Evolutionary conservation across 2,329 filamentous ascomycete species (phyloP).

Genomic region (Mollisiaceae sp.): DNA sequence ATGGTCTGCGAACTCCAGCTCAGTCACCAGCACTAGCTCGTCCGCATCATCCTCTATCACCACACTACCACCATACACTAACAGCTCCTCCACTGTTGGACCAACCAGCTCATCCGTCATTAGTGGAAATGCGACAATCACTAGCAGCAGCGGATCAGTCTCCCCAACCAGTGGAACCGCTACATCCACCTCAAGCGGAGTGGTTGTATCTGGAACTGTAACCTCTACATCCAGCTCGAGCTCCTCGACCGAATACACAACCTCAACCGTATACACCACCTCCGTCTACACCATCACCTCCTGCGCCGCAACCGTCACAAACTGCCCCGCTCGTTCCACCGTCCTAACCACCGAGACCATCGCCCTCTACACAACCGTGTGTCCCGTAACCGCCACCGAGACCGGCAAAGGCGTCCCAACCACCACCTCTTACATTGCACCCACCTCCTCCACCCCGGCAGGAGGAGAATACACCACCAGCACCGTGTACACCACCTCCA

Average conservation of each 20-base stretch:
- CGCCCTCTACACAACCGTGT: slow-evolving; percentile 46
- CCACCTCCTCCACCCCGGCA: slow-evolving; percentile 34
- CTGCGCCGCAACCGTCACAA: slow-evolving; percentile 51
- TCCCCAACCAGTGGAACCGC: neutral
- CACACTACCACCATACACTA: neutral
- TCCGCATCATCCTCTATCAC: neutral
- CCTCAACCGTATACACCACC: slow-evolving; percentile 54
- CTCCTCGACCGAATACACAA: slow-evolving; percentile 19
- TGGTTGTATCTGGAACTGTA: neutral
- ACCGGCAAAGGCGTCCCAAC: slow-evolving; percentile 28
- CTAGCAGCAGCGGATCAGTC: neutral
- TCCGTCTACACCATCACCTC: slow-evolving; percentile 55
- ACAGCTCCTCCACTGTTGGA: neutral
- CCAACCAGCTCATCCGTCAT: neutral
- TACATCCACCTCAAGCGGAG: slow-evolving; percentile 9
- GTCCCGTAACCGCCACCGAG: slow-evolving; percentile 43
- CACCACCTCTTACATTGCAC: neutral
- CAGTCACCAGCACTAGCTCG: neutral
- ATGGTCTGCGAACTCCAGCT: slow-evolving; percentile 1
- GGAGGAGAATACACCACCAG: slow-evolving; percentile 16
- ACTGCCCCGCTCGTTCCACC: slow-evolving; percentile 53
- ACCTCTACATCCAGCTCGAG: neutral
- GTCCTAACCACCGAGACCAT: slow-evolving; percentile 45
- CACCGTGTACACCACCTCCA: slow-evolving; percentile 55
- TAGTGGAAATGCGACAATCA: neutral